Evolutionary conservation across 2,329 filamentous ascomycete genomes (phyloP).

Genomic region (Colletotrichum graminicola): DNA sequence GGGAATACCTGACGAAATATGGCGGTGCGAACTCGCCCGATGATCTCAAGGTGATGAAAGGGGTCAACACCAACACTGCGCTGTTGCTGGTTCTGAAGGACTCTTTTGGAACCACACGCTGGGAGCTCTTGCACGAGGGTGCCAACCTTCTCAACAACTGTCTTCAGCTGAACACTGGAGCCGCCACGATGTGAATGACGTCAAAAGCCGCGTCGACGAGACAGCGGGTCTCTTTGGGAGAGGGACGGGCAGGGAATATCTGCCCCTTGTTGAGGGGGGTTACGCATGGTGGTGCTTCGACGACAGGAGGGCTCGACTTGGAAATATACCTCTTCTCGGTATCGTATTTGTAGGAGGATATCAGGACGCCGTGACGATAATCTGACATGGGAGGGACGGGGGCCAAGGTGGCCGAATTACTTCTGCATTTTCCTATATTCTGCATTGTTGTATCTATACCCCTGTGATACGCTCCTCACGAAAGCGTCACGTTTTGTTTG

Average conservation of each 20-base stretch:
- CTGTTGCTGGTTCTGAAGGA: slow-evolving; percentile 85
- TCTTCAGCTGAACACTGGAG: slow-evolving; percentile 67
- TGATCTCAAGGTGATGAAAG: slow-evolving; percentile 78
- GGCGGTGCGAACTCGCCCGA: slow-evolving; percentile 80
- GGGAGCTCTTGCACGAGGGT: slow-evolving; percentile 93
- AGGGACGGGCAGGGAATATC: neutral
- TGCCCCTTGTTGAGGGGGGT: too few relatives aligned
- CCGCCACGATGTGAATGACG: slow-evolving; percentile 29
- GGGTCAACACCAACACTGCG: slow-evolving; percentile 86
- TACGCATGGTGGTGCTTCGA: neutral
- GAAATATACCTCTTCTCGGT: slow-evolving; percentile 35
- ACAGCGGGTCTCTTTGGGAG: neutral
- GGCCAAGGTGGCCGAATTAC: neutral
- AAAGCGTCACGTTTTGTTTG: slow-evolving; percentile 14
- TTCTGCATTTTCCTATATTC: slow-evolving; percentile 17
- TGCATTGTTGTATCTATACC: slow-evolving; percentile 40
- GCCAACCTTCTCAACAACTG: slow-evolving; percentile 84
- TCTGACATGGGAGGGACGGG: neutral
- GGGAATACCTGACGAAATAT: slow-evolving; percentile 78
- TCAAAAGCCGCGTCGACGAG: neutral
- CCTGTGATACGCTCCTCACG: slow-evolving; percentile 12
- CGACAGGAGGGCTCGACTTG: slow-evolving; percentile 17
- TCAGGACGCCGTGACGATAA: slow-evolving; percentile 14
- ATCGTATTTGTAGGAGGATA: slow-evolving; percentile 19
- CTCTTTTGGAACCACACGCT: slow-evolving; percentile 84